Evolutionary conservation across 2,329 filamentous ascomycete species (phyloP).

Genomic region (Scedosporium boydii): DNA sequence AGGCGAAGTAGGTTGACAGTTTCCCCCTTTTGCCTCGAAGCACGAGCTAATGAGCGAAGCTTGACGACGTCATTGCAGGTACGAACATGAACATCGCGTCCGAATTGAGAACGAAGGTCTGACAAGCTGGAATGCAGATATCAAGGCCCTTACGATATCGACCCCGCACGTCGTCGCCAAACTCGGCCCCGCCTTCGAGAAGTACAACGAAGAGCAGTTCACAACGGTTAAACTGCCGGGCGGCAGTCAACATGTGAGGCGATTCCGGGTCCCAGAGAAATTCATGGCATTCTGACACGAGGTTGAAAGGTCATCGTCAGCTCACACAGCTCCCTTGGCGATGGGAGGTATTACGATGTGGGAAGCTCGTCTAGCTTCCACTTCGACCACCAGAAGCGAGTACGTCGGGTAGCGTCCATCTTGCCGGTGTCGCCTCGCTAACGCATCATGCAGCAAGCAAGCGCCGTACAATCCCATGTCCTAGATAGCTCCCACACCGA

Average conservation of each 20-base stretch:
- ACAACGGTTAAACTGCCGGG: conserved; percentile 82
- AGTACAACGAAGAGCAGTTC: conserved; percentile 96
- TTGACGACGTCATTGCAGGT: conserved; percentile 83
- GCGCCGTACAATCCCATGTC: conserved; percentile 67
- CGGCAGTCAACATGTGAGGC: conserved; percentile 50
- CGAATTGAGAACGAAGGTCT: not conserved
- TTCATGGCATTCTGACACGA: not conserved
- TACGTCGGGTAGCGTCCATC: conserved; percentile 20
- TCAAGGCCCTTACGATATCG: conserved; percentile 73
- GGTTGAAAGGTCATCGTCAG: conserved; percentile 67
- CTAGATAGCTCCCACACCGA: conserved; percentile 69
- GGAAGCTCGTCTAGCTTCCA: conserved; percentile 81
- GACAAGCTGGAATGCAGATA: conserved; percentile 47
- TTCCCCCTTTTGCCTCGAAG: not conserved
- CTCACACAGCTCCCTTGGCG: conserved; percentile 71
- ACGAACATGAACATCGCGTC: conserved; percentile 19
- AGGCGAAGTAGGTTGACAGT: conserved; percentile 64
- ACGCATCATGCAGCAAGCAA: conserved; percentile 56
- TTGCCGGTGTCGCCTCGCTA: not conserved
- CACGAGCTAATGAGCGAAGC: conserved; percentile 37
- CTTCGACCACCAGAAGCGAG: conserved; percentile 77
- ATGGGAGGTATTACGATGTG: conserved; percentile 80
- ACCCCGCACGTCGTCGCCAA: conserved; percentile 58
- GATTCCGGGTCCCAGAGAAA: not conserved
- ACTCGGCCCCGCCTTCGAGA: conserved; percentile 75